Evolutionary conservation across 176 grass and related monocot species (phyloP), one percentile per base, ranked within the genome.

Genomic region (Alopecurus myosuroides): DNA sequence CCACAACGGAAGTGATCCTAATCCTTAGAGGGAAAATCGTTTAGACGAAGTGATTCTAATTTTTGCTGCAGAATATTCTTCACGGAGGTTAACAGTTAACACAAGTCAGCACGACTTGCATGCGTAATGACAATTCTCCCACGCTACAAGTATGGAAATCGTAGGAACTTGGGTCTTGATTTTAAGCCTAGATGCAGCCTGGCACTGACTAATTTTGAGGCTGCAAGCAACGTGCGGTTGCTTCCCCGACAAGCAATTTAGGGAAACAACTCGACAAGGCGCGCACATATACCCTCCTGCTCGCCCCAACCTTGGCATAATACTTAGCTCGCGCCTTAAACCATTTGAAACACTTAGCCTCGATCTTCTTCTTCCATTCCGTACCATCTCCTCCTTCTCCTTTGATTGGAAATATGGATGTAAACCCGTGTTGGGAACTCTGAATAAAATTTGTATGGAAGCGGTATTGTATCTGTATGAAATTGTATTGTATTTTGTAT

Each of bases 191-290:
- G 2, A 19, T 1, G 23, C 70, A 29, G 70, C 70, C 67, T 74
- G 77, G 80, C 80, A 33, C 62, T 69, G 30, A 22, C 86, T 69
- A 74, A 81, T 53, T 76, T 39, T 51, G 85, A 81, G 78, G 60
- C 20, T 4, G 20, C 71, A 87, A 82, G 85, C 71, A 82, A 82
- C 79, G 28, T 11, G 40, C 41, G 41, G 75, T 89, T 81, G 82
- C 88, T 81, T 89, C 28, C 57, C 57, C 22, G 48, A 18, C 23
- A 64, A 48, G 70, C 58, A 40, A 29, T 31, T 76, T 39, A 10
- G 23, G 67, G 14, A 61, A 6, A 61, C 55, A 11, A 58, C 55
- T 58, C 33, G 67, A 30, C 14, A 85, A 74, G 70, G 50, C 58
- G 61, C 29, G 40, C 45, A 81, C 77, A 81, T 22, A 69, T 69